phyloP scores from a whole-genome alignment of 2,329 filamentous ascomycete species.

The Colletotrichum sp. region DNA sequence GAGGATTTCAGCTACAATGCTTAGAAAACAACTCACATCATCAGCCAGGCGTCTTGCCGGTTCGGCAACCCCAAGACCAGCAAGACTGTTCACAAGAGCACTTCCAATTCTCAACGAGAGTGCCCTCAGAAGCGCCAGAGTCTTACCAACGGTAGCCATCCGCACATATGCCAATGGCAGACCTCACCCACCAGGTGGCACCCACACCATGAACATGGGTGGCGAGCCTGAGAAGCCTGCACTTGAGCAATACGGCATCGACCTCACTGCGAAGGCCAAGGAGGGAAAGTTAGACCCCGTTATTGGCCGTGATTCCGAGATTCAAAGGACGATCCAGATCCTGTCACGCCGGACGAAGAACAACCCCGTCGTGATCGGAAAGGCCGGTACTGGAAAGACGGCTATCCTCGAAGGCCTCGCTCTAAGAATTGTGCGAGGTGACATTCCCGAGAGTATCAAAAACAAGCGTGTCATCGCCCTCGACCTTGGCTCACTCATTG shows the following conservation, averaged over 20 bases:
- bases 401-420: constrained; percentile 91
- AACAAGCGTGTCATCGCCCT: constrained; percentile 88
- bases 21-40: constrained; percentile 41
- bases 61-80: constrained; percentile 28
- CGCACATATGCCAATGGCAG: constrained; percentile 71
- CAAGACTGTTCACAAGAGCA: constrained; percentile 21
- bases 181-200: constrained; percentile 88
- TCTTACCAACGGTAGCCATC: constrained; percentile 43
- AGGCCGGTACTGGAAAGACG: constrained; percentile 91
- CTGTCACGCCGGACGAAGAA: constrained; percentile 93
- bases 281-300: constrained; percentile 94
- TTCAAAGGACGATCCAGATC: constrained; percentile 93
- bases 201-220: constrained; percentile 90
- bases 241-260: constrained; percentile 88
- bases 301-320: constrained; percentile 90
- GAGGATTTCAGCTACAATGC: constrained; percentile 34
- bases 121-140: constrained; percentile 10
- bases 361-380: constrained; percentile 92
- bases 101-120: constrained; percentile 3
- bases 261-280: constrained; percentile 83
- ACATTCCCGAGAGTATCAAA: constrained; percentile 95
- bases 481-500: constrained; percentile 91
- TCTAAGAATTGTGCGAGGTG: constrained; percentile 85
- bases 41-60: constrained; percentile 42
- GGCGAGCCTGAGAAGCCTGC: constrained; percentile 79